Percentiles rank a stretch among this genome's conserved stretches.
Conservation (phyloP, 2,329 filamentous ascomycete species). For the Ceratocystis ficicola region DNA sequence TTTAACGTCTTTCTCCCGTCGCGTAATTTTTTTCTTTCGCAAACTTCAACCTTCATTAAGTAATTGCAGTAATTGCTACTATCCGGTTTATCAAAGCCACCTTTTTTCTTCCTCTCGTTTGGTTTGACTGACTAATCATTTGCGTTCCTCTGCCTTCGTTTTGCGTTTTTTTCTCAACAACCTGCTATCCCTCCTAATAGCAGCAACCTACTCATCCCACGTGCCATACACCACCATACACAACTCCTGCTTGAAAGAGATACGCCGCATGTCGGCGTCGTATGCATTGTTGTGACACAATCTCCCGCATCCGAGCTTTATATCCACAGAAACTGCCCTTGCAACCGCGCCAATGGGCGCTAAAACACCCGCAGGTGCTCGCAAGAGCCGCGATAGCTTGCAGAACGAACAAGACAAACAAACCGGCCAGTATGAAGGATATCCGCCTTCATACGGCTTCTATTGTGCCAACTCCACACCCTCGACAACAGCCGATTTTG, state of each 20-base stretch:
- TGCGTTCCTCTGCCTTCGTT: not conserved
- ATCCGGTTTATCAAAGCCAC: not conserved
- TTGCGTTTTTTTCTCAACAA: not conserved
- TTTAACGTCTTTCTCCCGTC: not conserved
- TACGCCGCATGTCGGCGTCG: not conserved
- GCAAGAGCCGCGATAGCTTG: not conserved
- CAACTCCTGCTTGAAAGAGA: not conserved
- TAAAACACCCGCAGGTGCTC: not conserved
- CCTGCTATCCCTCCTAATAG: not conserved
- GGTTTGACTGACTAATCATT: not conserved
- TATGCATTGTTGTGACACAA: slow-evolving; percentile 3
- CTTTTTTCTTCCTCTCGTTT: not conserved
- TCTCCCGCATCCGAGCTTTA: not conserved
- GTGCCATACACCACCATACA: not conserved
- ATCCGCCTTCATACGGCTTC: slow-evolving; percentile 41
- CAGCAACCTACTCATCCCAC: not conserved
- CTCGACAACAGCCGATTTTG: slow-evolving; percentile 60
- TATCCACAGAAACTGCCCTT: slow-evolving; percentile 5
- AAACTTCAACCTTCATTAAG: no score
- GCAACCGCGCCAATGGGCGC: slow-evolving; percentile 8
- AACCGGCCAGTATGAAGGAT: not conserved
- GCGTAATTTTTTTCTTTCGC: not conserved
- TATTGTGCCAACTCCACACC: slow-evolving; percentile 54
- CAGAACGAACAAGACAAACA: not conserved
- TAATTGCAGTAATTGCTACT: not conserved